Evolutionary conservation across 1,284 basidiomycete genomes (phyloP), one percentile per base, ranked within the genome.

Genomic region (Cryptococcus jaspeensis): DNA sequence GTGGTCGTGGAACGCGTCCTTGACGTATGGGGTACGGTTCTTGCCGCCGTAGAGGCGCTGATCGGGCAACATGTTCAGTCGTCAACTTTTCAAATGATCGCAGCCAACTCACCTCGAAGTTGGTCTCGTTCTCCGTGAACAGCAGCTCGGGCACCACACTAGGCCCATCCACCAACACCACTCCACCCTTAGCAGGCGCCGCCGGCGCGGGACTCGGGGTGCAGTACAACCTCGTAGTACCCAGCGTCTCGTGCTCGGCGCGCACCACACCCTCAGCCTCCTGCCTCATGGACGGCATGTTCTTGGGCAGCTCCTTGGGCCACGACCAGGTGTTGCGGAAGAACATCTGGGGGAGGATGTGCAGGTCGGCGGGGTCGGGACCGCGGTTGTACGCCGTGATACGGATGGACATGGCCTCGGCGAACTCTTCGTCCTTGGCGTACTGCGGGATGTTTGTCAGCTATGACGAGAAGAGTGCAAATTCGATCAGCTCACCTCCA

Each of bases 271-370:
- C 80, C 16, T 81, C 78, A 32, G 67, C 71, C 57, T 84, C 83
- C 64, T 72, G 82, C 73, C 70, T 66, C 70, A 96, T 79, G 16
- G 78, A 79, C 16, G 93, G 92, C 59, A 72, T 73, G 80, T 87
- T 89, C 5, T 85, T 81, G 6, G 92, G 91, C 61, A 87, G 85
- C 59, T 91, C 87, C 58, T 85, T 80, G 23, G 86, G 83, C 95
- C 95, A 99, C 5, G 92, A 96, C 95, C 95, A 99, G 36, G 89
- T 93, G 78, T 99, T 99, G 35, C 90, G 87, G 81, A 98, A 99
- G 87, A 90, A 96, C 52, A 98, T 80, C 70, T 98, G 94, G 22
- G 95, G 95, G 48, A 99, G 82, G 66, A 99, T 84, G 77, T 98
- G 95, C 54, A 99, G 81, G 46, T 89, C 93, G n/a, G 95, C 93